Evolutionary conservation across 2,329 filamentous ascomycete genomes (phyloP).

Genomic region (Lecanosticta acicola): DNA sequence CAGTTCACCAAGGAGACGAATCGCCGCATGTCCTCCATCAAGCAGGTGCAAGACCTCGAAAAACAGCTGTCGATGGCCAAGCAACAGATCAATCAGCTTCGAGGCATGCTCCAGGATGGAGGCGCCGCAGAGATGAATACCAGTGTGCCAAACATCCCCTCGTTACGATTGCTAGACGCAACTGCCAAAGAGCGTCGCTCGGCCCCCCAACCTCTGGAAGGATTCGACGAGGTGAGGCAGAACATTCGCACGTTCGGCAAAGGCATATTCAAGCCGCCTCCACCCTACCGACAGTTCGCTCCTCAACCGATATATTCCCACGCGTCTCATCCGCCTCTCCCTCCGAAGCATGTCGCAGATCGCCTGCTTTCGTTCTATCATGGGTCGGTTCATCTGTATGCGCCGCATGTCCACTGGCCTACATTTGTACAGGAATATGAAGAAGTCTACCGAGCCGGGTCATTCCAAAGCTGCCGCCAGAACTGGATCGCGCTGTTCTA

Average conservation of each 20-base stretch:
- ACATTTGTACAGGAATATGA: conserved; percentile 73
- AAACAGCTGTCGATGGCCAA: conserved; percentile 78
- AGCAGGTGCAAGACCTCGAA: conserved; percentile 95
- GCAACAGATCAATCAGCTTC: conserved; percentile 71
- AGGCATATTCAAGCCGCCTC: conserved; percentile 74
- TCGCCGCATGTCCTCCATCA: conserved; percentile 96
- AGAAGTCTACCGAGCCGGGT: conserved; percentile 62
- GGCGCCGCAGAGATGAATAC: conserved; percentile 43
- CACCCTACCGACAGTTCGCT: conserved; percentile 56
- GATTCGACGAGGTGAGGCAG: conserved; percentile 64
- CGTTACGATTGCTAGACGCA: conserved; percentile 31
- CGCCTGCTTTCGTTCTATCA: conserved; percentile 71
- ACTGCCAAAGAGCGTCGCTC: conserved; percentile 53
- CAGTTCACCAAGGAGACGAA: conserved; percentile 99
- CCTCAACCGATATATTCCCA: conserved; percentile 42
- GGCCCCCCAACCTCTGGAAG: conserved; percentile 56
- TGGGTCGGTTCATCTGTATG: conserved; percentile 67
- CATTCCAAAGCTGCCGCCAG: conserved; percentile 55
- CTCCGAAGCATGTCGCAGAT: conserved; percentile 64
- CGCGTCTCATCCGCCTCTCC: conserved; percentile 47
- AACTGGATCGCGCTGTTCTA: conserved; percentile 79
- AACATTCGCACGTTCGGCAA: conserved; percentile 69
- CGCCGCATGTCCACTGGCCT: conserved; percentile 85
- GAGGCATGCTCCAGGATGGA: conserved; percentile 54
- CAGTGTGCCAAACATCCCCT: conserved; percentile 21